Conservation (phyloP, 176 grass and related monocot genomes). For the barley (Hordeum vulgare) region MorexV3_pseudomolecules_assembly NC_058523.1:96446295-96446794, state of each 20-base stretch:
- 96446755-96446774: constrained; percentile 72
- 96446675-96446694: constrained; percentile 82
- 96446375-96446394: constrained; percentile 61
- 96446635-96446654: constrained; percentile 78
- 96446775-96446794: constrained; percentile 25
- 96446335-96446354: constrained; percentile 63
- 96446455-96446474: too few relatives aligned
- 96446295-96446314: constrained; percentile 17
- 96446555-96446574: constrained; percentile 52
- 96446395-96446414: constrained; percentile 51
- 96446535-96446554: constrained; percentile 61
- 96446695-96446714: constrained; percentile 74
- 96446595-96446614: constrained; percentile 73
- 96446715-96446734: constrained; percentile 85
- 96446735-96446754: constrained; percentile 92
- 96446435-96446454: constrained; percentile 71
- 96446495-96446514: too few relatives aligned
- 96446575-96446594: constrained; percentile 88
- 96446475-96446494: too few relatives aligned
- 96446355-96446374: constrained; percentile 71
- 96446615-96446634: constrained; percentile 76
- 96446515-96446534: constrained; percentile 66
- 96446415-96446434: constrained; percentile 62
- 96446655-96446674: constrained; percentile 80
- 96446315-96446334: constrained; percentile 54